These are phyloP conservation scores for Pneumocystis wakefieldiae DNA, from an alignment of 1,139 yeast genomes.

Conservation along the genomic window DNA sequence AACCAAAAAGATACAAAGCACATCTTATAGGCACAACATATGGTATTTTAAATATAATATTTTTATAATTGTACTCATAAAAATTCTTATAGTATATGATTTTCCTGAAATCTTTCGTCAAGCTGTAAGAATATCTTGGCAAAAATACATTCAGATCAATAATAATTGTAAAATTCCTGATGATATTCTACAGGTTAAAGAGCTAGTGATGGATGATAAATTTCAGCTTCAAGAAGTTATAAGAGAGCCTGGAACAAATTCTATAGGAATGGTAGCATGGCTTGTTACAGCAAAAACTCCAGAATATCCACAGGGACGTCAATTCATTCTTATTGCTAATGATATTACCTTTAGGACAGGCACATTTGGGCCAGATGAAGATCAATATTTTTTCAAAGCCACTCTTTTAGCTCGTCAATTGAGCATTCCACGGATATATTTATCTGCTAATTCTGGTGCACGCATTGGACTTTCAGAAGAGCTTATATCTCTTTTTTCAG, in stretches of 20 bases:
- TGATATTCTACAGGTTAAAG: slow-evolving; percentile 62
- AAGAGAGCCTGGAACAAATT: slow-evolving; percentile 92
- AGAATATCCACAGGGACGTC: slow-evolving; percentile 93
- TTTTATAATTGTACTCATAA: background rate
- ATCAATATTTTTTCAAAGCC: slow-evolving; percentile 74
- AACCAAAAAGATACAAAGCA: slow-evolving; percentile 96
- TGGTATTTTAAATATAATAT: slow-evolving; percentile 21
- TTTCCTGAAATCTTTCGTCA: slow-evolving; percentile 98
- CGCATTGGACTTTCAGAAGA: slow-evolving; percentile 97
- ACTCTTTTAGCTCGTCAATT: slow-evolving; percentile 79
- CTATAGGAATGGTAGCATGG: slow-evolving; percentile 96
- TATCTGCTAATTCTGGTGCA: slow-evolving; percentile 97
- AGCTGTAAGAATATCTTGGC: slow-evolving; percentile 78
- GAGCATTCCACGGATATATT: slow-evolving; percentile 88
- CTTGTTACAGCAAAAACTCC: slow-evolving; percentile 82
- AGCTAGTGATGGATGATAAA: slow-evolving; percentile 57
- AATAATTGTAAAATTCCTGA: slow-evolving; percentile 42
- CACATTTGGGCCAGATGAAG: slow-evolving; percentile 97
- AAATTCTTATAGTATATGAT: slow-evolving; percentile 42
- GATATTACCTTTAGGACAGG: slow-evolving; percentile 97
- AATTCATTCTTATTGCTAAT: slow-evolving; percentile 79
- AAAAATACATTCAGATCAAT: slow-evolving; percentile 28
- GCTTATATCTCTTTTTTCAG: slow-evolving; percentile 72
- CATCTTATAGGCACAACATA: slow-evolving; percentile 97
- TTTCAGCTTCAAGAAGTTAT: slow-evolving; percentile 76